phyloP scores from a whole-genome alignment of 139 green algal genomes.

The Coelastrella sp. region DNA sequence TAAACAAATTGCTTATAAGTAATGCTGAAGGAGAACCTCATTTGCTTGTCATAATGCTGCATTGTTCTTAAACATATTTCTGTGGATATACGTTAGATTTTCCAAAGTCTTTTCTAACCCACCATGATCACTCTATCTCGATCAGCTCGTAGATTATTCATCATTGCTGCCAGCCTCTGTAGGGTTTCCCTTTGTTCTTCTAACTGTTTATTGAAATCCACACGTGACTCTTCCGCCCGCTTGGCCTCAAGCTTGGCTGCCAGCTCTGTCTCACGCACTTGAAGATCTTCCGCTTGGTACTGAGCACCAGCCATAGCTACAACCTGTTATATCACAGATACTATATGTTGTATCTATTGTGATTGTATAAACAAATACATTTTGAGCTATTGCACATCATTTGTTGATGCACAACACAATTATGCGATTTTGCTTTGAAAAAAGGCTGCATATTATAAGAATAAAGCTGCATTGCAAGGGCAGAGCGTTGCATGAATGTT shows the following conservation, averaged over 20 bases:
- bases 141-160: background rate
- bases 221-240: background rate
- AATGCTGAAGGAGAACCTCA: no score
- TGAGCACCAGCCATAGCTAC: constrained; percentile 6
- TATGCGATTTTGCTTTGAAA: no score
- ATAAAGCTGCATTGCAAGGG: background rate
- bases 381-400: background rate
- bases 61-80: background rate
- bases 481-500: background rate
- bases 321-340: background rate
- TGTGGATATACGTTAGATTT: background rate
- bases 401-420: background rate
- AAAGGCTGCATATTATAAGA: no score
- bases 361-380: background rate
- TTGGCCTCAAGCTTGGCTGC: constrained; percentile 2
- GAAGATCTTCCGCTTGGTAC: constrained; percentile 29
- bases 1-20: no score
- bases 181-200: background rate
- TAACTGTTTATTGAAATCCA: constrained; percentile 16
- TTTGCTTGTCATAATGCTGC: background rate
- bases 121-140: constrained; percentile 41
- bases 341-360: no score
- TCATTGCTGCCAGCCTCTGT: background rate
- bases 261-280: constrained; percentile 1
- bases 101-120: background rate